Evolutionary conservation across 371 early-diverging fungal genomes (phyloP).

Genomic region (Phascolomyces articulosus): DNA sequence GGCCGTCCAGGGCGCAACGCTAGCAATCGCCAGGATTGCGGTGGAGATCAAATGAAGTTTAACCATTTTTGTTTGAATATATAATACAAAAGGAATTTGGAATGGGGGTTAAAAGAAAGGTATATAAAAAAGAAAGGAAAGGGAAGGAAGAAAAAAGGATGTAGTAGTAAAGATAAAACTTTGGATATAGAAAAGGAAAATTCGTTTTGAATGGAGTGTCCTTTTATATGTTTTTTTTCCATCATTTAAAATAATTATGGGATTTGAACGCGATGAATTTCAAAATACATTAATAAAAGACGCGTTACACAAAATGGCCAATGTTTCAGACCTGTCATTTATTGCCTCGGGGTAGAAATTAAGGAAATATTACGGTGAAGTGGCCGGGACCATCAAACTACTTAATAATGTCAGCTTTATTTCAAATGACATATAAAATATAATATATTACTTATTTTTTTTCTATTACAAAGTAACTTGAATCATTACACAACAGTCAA

Average conservation of each 20-base stretch:
- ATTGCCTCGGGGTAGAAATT: background rate
- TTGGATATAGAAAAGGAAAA: background rate
- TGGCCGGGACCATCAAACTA: no score
- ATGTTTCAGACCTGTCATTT: constrained; percentile 3
- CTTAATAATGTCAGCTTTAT: no score
- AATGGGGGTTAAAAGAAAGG: background rate
- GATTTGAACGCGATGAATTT: background rate
- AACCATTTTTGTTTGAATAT: constrained; percentile 6
- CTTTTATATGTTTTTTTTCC: background rate
- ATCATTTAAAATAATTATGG: background rate
- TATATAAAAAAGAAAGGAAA: background rate
- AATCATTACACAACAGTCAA: no score
- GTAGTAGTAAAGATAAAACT: background rate
- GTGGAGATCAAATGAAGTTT: background rate
- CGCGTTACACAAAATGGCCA: constrained; percentile 3
- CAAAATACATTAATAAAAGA: background rate
- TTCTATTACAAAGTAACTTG: no score
- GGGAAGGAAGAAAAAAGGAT: background rate
- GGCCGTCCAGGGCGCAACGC: constrained; percentile 65
- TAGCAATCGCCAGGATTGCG: constrained; percentile 9
- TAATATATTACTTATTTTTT: no score
- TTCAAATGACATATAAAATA: no score
- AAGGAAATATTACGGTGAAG: no score
- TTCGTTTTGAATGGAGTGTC: background rate
- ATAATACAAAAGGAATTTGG: constrained; percentile 3